Evolutionary conservation across 2,329 filamentous ascomycete species (phyloP).

Genomic region (Alternaria sp.): DNA sequence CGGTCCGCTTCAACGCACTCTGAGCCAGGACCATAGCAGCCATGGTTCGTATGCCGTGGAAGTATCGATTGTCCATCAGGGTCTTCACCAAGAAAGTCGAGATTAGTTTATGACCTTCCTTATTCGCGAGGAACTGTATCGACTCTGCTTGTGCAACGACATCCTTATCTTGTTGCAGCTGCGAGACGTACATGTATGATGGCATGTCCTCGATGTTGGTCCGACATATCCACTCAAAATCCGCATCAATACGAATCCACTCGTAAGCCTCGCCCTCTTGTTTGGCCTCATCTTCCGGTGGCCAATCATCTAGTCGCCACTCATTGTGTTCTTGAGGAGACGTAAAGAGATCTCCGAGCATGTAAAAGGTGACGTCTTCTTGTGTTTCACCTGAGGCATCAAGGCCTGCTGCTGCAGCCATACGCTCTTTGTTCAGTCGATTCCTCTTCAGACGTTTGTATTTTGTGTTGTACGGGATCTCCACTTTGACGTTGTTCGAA

Average conservation of each 20-base stretch:
- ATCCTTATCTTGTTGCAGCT: conserved; percentile 95
- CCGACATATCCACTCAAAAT: conserved; percentile 96
- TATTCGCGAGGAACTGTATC: conserved; percentile 75
- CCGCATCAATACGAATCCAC: conserved; percentile 97
- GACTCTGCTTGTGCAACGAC: conserved; percentile 83
- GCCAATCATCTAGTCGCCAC: conserved; percentile 91
- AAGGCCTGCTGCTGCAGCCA: conserved; percentile 68
- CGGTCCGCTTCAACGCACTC: conserved; percentile 67
- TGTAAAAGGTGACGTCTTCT: conserved; percentile 87
- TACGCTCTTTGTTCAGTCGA: conserved; percentile 80
- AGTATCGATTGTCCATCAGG: conserved; percentile 90
- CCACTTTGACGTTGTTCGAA: conserved; percentile 83
- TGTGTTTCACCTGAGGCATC: conserved; percentile 70
- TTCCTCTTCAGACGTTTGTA: conserved; percentile 97
- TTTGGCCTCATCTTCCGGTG: conserved; percentile 82
- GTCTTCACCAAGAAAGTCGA: conserved; percentile 91
- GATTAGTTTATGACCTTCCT: conserved; percentile 78
- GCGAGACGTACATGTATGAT: conserved; percentile 97
- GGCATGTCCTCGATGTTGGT: conserved; percentile 80
- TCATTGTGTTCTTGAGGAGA: conserved; percentile 80
- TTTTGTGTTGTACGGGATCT: conserved; percentile 98
- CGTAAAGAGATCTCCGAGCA: conserved; percentile 89
- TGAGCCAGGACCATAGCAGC: conserved; percentile 81
- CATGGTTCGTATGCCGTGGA: conserved; percentile 88
- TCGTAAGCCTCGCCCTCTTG: conserved; percentile 98